Base-by-base conservation (phyloP, 805 yeast species). In the Ogataea neopini region DNA sequence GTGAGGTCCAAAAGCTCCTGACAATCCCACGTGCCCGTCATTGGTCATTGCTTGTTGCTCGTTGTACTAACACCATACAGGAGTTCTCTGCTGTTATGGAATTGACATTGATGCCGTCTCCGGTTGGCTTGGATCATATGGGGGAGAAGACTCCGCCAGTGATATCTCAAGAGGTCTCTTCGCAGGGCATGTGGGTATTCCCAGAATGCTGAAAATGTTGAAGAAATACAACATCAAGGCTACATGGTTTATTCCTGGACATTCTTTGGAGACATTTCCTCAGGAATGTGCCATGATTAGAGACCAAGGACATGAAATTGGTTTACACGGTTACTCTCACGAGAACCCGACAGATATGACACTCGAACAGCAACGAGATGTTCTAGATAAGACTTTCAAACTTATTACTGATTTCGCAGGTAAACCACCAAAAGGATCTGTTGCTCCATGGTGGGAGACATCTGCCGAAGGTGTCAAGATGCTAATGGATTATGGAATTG, bases 401-500 rank as follows among this genome's bases (percentile, higher is more conserved):
- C 49, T 67, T 28, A 51, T 68, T 15, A 64, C 68, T 6, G 66
- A 68, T 20, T 67, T 68, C 42, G 50, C 60, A 37, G 72, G 71
- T 6, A 64, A 63, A 47, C 69, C 69, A 9, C 71, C 71, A 15
- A 60, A 51, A 14, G 72, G 72, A 3, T 57, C 61, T 18, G 69
- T 64, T 30, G 71, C 72, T 22, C 72, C 72, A 10, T 68, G 69
- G 69, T 68, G 71, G 71, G 70, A 67, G 46, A 67, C 70, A 13
- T 60, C 68, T 3, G 58, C 52, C 22, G 68, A 66, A 30, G 67
- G 68, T 13, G 68, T 63, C 10, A 59, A 67, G 40, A 60, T 68
- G 56, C 47, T 68, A 41, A 43, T 64, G 33, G 66, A 65, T 30
- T 68, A 63, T 45, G 72, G 72, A 6, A 68, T 68, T 28, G 69